These are phyloP conservation scores for Phytophthora citricola DNA, from an alignment of 352 stramenopile species.

Conservation along the genomic window DNA sequence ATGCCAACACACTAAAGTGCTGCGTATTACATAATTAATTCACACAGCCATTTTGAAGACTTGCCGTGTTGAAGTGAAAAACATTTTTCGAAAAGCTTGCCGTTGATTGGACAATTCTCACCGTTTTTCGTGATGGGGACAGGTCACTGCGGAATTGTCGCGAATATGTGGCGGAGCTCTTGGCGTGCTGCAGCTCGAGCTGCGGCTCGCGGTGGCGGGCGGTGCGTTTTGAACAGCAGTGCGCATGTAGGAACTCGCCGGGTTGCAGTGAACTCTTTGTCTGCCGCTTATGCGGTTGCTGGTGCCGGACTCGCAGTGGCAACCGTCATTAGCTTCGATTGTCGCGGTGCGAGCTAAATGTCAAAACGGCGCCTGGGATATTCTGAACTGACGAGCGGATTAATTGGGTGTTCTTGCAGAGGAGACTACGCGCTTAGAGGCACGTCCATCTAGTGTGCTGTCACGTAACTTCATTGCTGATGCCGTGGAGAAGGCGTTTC, in stretches of 20 bases:
- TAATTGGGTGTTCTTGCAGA: conserved; percentile 25
- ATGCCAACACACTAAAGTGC: too few species aligned
- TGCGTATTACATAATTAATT: too few species aligned
- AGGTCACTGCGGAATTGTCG: conserved; percentile 18
- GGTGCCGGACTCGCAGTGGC: conserved; percentile 32
- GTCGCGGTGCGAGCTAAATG: conserved; percentile 19
- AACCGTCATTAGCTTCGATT: conserved; percentile 22
- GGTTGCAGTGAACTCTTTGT: conserved; percentile 9
- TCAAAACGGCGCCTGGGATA: not conserved
- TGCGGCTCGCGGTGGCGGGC: conserved; percentile 1
- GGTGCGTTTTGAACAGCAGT: conserved; percentile 8
- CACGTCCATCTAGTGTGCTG: conserved; percentile 34
- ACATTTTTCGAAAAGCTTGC: not conserved
- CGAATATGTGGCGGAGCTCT: conserved; percentile 39
- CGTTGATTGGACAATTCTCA: conserved; percentile 25
- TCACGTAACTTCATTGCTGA: conserved; percentile 90
- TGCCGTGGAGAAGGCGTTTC: conserved; percentile 88
- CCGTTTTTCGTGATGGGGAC: not conserved
- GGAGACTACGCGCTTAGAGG: conserved; percentile 27
- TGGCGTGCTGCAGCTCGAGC: conserved; percentile 13
- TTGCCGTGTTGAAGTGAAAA: conserved; percentile 4
- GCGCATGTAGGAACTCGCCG: not conserved
- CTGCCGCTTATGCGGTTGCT: conserved; percentile 31
- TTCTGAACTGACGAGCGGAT: not conserved
- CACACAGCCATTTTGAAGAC: too few species aligned